These are phyloP conservation scores for Penicillium alfredii DNA, from an alignment of 495 filamentous ascomycete genomes.

Conservation along the genomic window DNA sequence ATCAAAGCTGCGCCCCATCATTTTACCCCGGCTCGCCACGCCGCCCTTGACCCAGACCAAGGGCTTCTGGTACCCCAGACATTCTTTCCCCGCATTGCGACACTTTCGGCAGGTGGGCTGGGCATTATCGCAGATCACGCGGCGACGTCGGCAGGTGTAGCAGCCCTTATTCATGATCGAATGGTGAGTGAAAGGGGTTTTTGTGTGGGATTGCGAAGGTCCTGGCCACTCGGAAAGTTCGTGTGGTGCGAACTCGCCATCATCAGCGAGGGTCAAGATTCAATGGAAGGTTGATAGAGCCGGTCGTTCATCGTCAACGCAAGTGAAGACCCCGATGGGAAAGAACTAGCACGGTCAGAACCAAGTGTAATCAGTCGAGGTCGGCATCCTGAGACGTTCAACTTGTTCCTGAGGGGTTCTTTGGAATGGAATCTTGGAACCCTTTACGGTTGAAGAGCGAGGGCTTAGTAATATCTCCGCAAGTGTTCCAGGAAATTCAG, in stretches of 20 bases:
- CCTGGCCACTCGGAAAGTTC: conserved; percentile 13
- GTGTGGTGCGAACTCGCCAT: conserved; percentile 24
- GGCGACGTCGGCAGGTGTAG: conserved; percentile 46
- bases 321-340: too few relatives aligned
- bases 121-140: conserved; percentile 55
- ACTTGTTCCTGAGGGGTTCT: too few relatives aligned
- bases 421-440: too few relatives aligned
- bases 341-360: too few relatives aligned
- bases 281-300: conserved; percentile 1
- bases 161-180: conserved; percentile 43
- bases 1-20: conserved; percentile 46
- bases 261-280: conserved; percentile 13
- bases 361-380: too few relatives aligned
- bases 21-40: conserved; percentile 45
- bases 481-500: too few relatives aligned
- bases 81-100: conserved; percentile 56
- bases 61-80: conserved; percentile 55
- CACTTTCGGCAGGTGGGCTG: conserved; percentile 59
- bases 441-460: too few relatives aligned
- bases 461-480: too few relatives aligned
- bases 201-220: conserved; percentile 8
- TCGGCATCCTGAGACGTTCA: too few relatives aligned
- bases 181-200: conserved; percentile 8
- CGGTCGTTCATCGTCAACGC: conserved; percentile 15
- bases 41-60: conserved; percentile 48